phyloP scores from a whole-genome alignment of 2,329 filamentous ascomycete species.

The Fusarium setosum region DNA sequence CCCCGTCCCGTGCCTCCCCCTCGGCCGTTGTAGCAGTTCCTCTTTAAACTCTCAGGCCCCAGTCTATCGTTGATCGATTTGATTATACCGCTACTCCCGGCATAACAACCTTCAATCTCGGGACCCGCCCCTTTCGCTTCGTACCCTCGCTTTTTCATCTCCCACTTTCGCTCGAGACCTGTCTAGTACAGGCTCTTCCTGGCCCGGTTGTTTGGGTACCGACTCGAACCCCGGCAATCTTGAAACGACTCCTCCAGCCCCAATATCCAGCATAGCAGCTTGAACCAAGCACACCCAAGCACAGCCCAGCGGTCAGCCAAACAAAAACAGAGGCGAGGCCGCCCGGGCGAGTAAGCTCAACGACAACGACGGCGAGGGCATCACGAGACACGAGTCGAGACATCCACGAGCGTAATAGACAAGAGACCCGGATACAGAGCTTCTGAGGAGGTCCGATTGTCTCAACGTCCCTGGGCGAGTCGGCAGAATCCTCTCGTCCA shows the following conservation, averaged over 20 bases:
- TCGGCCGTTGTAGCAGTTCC: slow-evolving; percentile 22
- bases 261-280: slow-evolving; percentile 40
- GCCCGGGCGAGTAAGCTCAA: slow-evolving; percentile 11
- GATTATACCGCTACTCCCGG: slow-evolving; percentile 15
- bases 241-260: slow-evolving; percentile 42
- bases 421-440: neutral
- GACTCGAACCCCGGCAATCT: slow-evolving; percentile 39
- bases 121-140: slow-evolving; percentile 25
- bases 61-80: slow-evolving; percentile 43
- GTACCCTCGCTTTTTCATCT: slow-evolving; percentile 36
- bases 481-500: slow-evolving; percentile 25
- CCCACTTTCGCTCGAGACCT: slow-evolving; percentile 38
- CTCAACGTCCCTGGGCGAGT: slow-evolving; percentile 22
- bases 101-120: slow-evolving; percentile 14
- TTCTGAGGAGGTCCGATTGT: neutral
- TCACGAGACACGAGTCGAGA: slow-evolving; percentile 14
- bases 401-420: slow-evolving; percentile 5
- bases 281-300: slow-evolving; percentile 24
- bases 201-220: slow-evolving; percentile 34
- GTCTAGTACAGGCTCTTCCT: slow-evolving; percentile 33
- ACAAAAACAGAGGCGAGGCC: slow-evolving; percentile 36
- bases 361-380: slow-evolving; percentile 9
- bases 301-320: slow-evolving; percentile 24
- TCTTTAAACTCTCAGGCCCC: slow-evolving; percentile 14
- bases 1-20: slow-evolving; percentile 18